phyloP scores from a whole-genome alignment of 2,329 filamentous ascomycete species.

The Tolypocladium paradoxum region DNA sequence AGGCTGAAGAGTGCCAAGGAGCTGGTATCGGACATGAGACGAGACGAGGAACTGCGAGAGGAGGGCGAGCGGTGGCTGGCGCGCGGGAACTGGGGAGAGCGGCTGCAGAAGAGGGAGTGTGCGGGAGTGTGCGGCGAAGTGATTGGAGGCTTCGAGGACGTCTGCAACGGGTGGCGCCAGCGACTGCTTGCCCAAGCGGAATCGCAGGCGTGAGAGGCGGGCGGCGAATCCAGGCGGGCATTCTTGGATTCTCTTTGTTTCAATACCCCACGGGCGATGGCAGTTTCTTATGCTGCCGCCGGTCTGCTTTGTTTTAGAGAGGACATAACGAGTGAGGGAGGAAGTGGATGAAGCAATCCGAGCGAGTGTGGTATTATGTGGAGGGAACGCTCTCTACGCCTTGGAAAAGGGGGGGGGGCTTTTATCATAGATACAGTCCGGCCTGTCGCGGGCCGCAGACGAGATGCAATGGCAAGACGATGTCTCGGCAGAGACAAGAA shows the following conservation, averaged over 20 bases:
- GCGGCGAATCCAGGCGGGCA: not conserved
- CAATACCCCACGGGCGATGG: not conserved
- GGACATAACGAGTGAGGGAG: not conserved
- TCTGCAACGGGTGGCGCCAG: slow-evolving; percentile 75
- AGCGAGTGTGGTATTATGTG: no score
- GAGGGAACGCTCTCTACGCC: no score
- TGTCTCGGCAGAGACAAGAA: not conserved
- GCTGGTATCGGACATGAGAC: slow-evolving; percentile 72
- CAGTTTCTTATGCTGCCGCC: not conserved
- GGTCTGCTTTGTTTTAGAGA: not conserved
- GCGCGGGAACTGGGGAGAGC: slow-evolving; percentile 71
- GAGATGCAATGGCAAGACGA: not conserved
- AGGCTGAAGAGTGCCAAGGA: slow-evolving; percentile 74
- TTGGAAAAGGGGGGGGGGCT: not conserved
- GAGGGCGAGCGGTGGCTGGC: slow-evolving; percentile 75
- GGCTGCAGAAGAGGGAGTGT: slow-evolving; percentile 67
- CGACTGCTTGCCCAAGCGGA: slow-evolving; percentile 59
- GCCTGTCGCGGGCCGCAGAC: not conserved
- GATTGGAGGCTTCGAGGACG: slow-evolving; percentile 82
- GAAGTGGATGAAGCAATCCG: no score
- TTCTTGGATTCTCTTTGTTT: not conserved
- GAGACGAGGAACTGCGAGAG: slow-evolving; percentile 72
- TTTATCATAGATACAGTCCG: not conserved
- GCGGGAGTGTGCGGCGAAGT: slow-evolving; percentile 78
- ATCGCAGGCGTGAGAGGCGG: slow-evolving; percentile 24